Evolutionary conservation across 1,284 basidiomycete species (phyloP).

Genomic region (Fomitopsis schrenkii): DNA sequence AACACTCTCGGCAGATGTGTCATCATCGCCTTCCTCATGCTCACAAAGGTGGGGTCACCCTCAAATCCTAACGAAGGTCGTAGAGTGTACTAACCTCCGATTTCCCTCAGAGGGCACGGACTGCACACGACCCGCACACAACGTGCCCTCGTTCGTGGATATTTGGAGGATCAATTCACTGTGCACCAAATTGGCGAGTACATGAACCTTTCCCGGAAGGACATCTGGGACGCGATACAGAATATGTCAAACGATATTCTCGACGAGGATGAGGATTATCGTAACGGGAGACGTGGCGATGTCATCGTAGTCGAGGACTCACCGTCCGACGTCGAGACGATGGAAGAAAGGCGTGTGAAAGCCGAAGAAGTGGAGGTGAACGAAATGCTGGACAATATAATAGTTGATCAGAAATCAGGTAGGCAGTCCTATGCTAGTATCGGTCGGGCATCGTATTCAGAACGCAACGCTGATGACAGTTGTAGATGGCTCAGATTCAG

Average conservation of each 20-base stretch:
- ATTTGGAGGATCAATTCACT: not conserved
- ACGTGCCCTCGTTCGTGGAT: constrained; percentile 6
- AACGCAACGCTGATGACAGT: too few relatives aligned
- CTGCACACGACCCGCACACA: not conserved
- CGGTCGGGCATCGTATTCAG: too few relatives aligned
- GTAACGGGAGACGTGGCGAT: constrained; percentile 3
- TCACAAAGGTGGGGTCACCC: too few relatives aligned
- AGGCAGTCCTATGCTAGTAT: too few relatives aligned
- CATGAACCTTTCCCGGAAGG: not conserved
- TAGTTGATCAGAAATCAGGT: too few relatives aligned
- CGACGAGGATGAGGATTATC: constrained; percentile 2
- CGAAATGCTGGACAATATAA: not conserved
- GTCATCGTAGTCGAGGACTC: constrained; percentile 3
- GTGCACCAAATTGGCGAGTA: not conserved
- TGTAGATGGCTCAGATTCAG: too few relatives aligned
- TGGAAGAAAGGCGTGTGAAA: not conserved
- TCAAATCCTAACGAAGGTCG: not conserved
- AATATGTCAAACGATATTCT: constrained; percentile 4
- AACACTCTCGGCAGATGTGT: too few relatives aligned
- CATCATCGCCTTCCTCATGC: too few relatives aligned
- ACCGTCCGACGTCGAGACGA: not conserved
- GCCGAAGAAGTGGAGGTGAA: not conserved
- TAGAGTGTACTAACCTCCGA: not conserved
- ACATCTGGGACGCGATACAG: constrained; percentile 1
- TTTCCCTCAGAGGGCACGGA: not conserved